phyloP scores from a whole-genome alignment of 2,329 filamentous ascomycete genomes.

The Aureobasidium subglaciale region DNA sequence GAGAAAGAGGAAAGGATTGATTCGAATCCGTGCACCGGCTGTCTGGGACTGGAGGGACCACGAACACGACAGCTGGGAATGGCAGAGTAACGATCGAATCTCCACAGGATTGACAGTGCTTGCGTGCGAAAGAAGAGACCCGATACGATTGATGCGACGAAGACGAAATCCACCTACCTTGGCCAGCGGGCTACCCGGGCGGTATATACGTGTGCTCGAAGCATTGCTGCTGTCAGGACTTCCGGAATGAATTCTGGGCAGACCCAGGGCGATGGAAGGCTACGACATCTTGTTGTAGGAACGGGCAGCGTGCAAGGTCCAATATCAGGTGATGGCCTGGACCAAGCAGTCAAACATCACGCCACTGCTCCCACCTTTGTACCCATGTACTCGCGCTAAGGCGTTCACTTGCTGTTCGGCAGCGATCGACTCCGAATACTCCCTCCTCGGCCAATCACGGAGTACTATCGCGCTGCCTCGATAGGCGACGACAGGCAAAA shows the following conservation, averaged over 20 bases:
- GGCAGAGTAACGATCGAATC: background rate
- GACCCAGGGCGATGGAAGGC: conserved; percentile 8
- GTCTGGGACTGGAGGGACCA: conserved; percentile 1
- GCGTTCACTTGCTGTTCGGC: background rate
- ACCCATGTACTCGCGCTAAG: conserved; percentile 8
- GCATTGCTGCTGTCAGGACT: conserved; percentile 6
- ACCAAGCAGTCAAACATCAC: conserved; percentile 13
- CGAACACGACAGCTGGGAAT: conserved; percentile 9
- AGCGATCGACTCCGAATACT: background rate
- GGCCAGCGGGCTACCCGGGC: background rate
- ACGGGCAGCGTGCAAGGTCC: conserved; percentile 14
- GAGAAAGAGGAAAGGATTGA: background rate
- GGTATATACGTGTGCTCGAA: conserved; percentile 6
- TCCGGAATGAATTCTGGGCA: conserved; percentile 8
- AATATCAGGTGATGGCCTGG: conserved; percentile 14
- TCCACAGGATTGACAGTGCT: background rate
- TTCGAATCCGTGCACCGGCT: conserved; percentile 3
- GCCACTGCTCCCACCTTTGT: conserved; percentile 5
- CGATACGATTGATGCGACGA: background rate
- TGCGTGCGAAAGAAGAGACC: conserved; percentile 10
- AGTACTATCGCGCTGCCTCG: background rate
- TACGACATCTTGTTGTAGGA: conserved; percentile 14
- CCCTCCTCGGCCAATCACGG: conserved; percentile 5
- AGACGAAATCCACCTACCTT: conserved; percentile 13
- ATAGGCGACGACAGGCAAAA: background rate